Evolutionary conservation across 2,329 filamentous ascomycete genomes (phyloP).

Genomic region (Claviceps africana): DNA sequence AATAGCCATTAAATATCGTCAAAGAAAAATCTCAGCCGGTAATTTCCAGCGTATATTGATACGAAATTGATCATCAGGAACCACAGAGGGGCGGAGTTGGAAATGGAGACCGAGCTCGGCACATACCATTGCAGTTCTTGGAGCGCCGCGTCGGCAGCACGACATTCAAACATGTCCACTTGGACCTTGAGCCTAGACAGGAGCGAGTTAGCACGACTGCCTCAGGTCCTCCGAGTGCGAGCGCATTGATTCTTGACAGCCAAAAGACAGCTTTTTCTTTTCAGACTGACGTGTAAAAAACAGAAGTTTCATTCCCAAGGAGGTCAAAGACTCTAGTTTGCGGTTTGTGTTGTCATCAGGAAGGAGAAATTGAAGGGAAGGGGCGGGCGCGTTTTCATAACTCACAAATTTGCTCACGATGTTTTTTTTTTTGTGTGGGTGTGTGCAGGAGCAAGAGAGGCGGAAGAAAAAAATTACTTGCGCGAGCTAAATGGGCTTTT

Average conservation of each 20-base stretch:
- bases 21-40: slow-evolving; percentile 70
- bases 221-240: not conserved
- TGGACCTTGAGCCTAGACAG: slow-evolving; percentile 3
- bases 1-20: slow-evolving; percentile 79
- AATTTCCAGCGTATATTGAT: slow-evolving; percentile 78
- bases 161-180: slow-evolving; percentile 5
- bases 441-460: slow-evolving; percentile 5
- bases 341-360: slow-evolving; percentile 76
- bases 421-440: slow-evolving; percentile 1
- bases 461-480: slow-evolving; percentile 13
- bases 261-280: slow-evolving; percentile 21
- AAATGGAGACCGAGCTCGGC: not conserved
- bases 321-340: slow-evolving; percentile 99
- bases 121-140: not conserved
- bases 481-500: slow-evolving; percentile 11
- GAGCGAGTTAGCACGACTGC: slow-evolving; percentile 13
- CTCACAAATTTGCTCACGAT: slow-evolving; percentile 8
- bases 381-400: not conserved
- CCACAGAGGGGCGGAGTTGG: not conserved
- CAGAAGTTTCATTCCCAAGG: slow-evolving; percentile 60
- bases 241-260: slow-evolving; percentile 1
- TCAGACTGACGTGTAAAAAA: slow-evolving; percentile 93
- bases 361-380: slow-evolving; percentile 14
- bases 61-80: slow-evolving; percentile 51
- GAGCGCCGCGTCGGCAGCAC: not conserved